phyloP scores from a whole-genome alignment of 192 early-diverging fungal genomes.

The Gamsiella multidivaricata region DNA sequence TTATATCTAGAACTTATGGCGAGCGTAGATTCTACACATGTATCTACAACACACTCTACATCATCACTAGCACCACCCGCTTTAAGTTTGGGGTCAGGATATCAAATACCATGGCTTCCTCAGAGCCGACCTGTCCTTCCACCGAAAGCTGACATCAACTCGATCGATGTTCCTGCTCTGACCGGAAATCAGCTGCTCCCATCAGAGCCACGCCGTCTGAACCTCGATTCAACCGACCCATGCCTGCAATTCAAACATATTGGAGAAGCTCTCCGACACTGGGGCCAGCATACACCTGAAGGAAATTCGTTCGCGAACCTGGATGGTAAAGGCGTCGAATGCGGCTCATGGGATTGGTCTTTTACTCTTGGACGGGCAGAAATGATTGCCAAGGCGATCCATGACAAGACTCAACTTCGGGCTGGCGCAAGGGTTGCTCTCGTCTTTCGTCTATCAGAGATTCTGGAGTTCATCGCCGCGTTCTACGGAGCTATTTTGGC shows the following conservation, averaged over 20 bases:
- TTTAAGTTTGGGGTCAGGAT: constrained; percentile 32
- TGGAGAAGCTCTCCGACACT: constrained; percentile 70
- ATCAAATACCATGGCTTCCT: constrained; percentile 45
- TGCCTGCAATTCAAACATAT: constrained; percentile 67
- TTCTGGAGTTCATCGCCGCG: constrained; percentile 80
- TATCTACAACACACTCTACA: not conserved
- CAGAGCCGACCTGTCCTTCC: constrained; percentile 39
- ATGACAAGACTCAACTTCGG: constrained; percentile 64
- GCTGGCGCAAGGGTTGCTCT: constrained; percentile 77
- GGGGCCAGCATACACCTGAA: constrained; percentile 63
- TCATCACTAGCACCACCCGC: not conserved
- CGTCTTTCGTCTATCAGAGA: constrained; percentile 80
- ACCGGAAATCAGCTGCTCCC: constrained; percentile 59
- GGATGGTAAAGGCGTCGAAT: constrained; percentile 76
- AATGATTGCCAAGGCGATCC: constrained; percentile 71
- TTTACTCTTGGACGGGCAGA: constrained; percentile 72
- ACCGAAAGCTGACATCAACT: constrained; percentile 40
- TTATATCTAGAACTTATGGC: not conserved
- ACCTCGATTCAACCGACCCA: constrained; percentile 21
- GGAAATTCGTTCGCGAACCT: constrained; percentile 70
- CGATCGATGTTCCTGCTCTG: constrained; percentile 50
- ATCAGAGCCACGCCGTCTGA: constrained; percentile 40
- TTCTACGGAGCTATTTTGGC: constrained; percentile 79
- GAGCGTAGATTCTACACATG: not conserved
- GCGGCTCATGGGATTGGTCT: constrained; percentile 72